These are phyloP conservation scores for Rhypophila decipiens DNA, from an alignment of 495 filamentous ascomycete species.

Conservation along the genomic window DNA sequence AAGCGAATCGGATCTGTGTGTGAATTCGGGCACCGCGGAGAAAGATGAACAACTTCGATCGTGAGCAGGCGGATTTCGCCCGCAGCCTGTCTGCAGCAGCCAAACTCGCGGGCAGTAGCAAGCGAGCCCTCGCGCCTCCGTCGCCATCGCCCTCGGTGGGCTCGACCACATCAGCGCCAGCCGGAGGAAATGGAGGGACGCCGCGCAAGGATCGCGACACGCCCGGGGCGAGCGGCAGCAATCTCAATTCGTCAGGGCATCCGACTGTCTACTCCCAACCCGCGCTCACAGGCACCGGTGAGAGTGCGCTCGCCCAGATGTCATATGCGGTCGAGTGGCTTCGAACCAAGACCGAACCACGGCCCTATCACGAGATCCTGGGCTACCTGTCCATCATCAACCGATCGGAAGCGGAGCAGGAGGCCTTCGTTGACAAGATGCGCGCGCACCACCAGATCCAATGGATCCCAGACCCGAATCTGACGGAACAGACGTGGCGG, in stretches of 20 bases:
- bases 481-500: conserved; percentile 47
- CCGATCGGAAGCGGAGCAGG: conserved; percentile 33
- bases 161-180: conserved; percentile 41
- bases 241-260: conserved; percentile 38
- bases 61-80: conserved; percentile 42
- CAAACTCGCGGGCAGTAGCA: conserved; percentile 38
- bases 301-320: conserved; percentile 76
- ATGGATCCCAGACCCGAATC: conserved; percentile 54
- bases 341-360: conserved; percentile 64
- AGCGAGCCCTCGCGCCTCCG: conserved; percentile 34
- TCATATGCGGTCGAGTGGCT: conserved; percentile 78
- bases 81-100: conserved; percentile 39
- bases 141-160: conserved; percentile 37
- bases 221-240: conserved; percentile 5
- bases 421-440: conserved; percentile 40
- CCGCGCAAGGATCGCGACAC: conserved; percentile 52
- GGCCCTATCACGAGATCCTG: conserved; percentile 66
- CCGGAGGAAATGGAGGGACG: conserved; percentile 26
- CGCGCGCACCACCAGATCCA: conserved; percentile 62
- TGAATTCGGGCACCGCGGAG: conserved; percentile 1
- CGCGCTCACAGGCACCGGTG: conserved; percentile 66
- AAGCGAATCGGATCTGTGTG: too few species aligned
- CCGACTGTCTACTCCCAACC: conserved; percentile 71
- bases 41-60: conserved; percentile 48
- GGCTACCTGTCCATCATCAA: conserved; percentile 66